These are phyloP conservation scores for Myriosclerotinia curreyana DNA, from an alignment of 2,329 filamentous ascomycete genomes.

Conservation along the genomic window DNA sequence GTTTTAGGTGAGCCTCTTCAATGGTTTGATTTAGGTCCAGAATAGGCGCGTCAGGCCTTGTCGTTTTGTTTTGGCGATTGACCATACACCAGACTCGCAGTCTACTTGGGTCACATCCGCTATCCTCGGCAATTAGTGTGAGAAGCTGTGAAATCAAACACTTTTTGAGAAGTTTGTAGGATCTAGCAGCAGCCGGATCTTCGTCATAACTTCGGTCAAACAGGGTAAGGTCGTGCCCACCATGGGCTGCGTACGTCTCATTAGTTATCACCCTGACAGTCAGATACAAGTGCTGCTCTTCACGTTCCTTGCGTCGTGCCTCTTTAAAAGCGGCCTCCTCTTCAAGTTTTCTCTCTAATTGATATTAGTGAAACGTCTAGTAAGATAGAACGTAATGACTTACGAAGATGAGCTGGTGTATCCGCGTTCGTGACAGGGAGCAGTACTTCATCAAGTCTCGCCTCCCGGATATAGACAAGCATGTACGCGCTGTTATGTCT, in stretches of 20 bases:
- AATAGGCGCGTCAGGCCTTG: slow-evolving; percentile 84
- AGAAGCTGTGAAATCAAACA: slow-evolving; percentile 75
- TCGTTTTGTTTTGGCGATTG: slow-evolving; percentile 95
- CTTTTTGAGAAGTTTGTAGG: slow-evolving; percentile 71
- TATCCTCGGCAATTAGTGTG: slow-evolving; percentile 65
- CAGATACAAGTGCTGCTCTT: slow-evolving; percentile 93
- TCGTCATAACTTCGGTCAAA: slow-evolving; percentile 56
- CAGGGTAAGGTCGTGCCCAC: slow-evolving; percentile 77
- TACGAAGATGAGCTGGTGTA: slow-evolving; percentile 77
- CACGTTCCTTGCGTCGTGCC: slow-evolving; percentile 78
- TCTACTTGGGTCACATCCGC: slow-evolving; percentile 63
- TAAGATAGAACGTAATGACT: slow-evolving; percentile 38
- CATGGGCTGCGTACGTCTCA: slow-evolving; percentile 74
- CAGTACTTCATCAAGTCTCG: slow-evolving; percentile 77
- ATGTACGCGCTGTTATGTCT: slow-evolving; percentile 89
- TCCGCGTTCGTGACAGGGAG: slow-evolving; percentile 72
- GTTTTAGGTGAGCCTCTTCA: slow-evolving; percentile 69
- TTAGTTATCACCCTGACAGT: slow-evolving; percentile 78
- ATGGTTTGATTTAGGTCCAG: slow-evolving; percentile 72
- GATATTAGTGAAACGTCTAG: slow-evolving; percentile 31
- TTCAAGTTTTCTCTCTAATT: slow-evolving; percentile 65
- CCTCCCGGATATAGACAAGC: slow-evolving; percentile 94
- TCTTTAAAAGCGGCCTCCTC: slow-evolving; percentile 78
- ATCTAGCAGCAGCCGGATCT: slow-evolving; percentile 66
- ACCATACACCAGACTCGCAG: slow-evolving; percentile 96